phyloP scores from a whole-genome alignment of 2,329 filamentous ascomycete genomes.

The Colletotrichum sp. region DNA sequence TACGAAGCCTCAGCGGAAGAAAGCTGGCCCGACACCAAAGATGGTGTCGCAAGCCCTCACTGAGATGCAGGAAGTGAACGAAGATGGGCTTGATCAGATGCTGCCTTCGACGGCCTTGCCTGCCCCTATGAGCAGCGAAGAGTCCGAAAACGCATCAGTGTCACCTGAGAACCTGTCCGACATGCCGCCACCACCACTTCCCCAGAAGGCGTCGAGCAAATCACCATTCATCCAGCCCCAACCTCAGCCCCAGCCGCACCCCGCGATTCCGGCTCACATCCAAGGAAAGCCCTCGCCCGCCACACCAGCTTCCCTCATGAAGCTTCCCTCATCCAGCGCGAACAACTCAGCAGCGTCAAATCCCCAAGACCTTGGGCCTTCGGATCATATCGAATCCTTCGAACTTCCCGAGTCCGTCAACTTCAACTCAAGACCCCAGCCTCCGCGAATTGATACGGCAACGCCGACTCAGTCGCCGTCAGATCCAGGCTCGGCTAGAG shows the following conservation, averaged over 20 bases:
- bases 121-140: slow-evolving; percentile 45
- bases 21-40: slow-evolving; percentile 56
- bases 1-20: slow-evolving; percentile 67
- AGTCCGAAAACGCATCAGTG: slow-evolving; percentile 70
- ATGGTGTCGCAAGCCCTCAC: slow-evolving; percentile 61
- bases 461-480: slow-evolving; percentile 46
- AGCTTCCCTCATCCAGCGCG: slow-evolving; percentile 62
- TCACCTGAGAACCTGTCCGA: slow-evolving; percentile 68
- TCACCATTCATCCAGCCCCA: slow-evolving; percentile 72
- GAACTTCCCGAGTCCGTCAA: slow-evolving; percentile 76
- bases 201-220: slow-evolving; percentile 66
- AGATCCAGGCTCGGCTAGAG: slow-evolving; percentile 52
- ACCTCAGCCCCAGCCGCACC: slow-evolving; percentile 30
- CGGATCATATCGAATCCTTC: slow-evolving; percentile 61
- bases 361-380: slow-evolving; percentile 42
- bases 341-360: slow-evolving; percentile 42
- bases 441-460: slow-evolving; percentile 57
- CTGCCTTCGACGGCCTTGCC: slow-evolving; percentile 21
- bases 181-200: slow-evolving; percentile 72
- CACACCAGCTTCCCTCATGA: slow-evolving; percentile 89
- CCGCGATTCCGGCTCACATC: slow-evolving; percentile 27
- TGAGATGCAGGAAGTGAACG: slow-evolving; percentile 52
- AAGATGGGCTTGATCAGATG: slow-evolving; percentile 36
- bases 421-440: slow-evolving; percentile 46
- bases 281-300: slow-evolving; percentile 66